Evolutionary conservation across 352 stramenopile species (phyloP), one percentile per base, ranked within the genome.

Genomic region (Phytophthora agathidicida): DNA sequence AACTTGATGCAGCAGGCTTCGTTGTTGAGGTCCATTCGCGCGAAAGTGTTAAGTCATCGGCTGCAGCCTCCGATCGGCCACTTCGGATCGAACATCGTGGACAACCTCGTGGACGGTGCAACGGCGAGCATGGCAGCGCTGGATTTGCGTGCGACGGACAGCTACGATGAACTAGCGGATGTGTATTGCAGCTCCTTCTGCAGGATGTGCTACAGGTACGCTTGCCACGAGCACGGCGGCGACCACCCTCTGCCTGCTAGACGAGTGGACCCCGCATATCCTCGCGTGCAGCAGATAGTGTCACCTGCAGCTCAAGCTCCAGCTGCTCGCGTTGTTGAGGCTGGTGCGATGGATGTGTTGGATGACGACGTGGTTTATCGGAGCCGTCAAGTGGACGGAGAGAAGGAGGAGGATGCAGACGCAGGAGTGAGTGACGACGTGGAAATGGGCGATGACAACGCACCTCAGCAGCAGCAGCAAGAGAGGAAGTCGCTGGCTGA

Each of bases 201-300:
- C 53, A 75, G 88, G 20, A 87, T 91, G 72, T 98, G 93, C 69
- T 97, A 97, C 62, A 86, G 65, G 32, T 98, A 97, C 57, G 84
- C 96, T 53, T 98, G 91, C 42, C 86, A 89, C 31, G 71, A 95
- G 22, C 93, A 98, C 64, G 86, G 91, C 2, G 90, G 84, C 24
- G 78, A 93, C 35, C 84, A 91, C 37, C 80, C 84, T 10, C 69
- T 89, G 30, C 82, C 80, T 3, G 61, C 50, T 6, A 64, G 58
- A 2, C 75, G 81, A 1, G 60, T 77, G 3, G 80, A 93, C 32
- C 84, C 84, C 1, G 36, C 77, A 22, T 83, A 89, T 22, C 83
- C 79, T n/a, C 49, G 37, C 2, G 46, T 78, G 24, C 59, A 48
- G 24, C 59, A 48, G 13, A 69, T 75, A 19, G 59, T 58, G 16